Percentiles rank a stretch among this genome's conserved stretches.
phyloP scores from a whole-genome alignment of 345 rosid species.

The Gossypium sturtianum region DNA sequence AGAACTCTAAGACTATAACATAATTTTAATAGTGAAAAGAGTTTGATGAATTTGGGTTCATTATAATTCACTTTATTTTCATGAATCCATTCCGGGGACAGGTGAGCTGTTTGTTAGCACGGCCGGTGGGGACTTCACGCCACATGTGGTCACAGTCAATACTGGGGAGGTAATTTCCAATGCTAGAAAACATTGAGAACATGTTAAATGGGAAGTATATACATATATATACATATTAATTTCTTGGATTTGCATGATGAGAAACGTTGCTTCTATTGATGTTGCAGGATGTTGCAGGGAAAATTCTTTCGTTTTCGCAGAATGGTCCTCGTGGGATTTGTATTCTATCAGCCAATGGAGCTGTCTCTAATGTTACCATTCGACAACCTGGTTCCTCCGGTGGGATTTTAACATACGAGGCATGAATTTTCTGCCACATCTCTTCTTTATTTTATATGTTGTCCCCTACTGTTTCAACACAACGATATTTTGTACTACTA shows the following conservation, averaged over 20 bases:
- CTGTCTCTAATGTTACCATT: conserved; percentile 53
- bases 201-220: too few relatives aligned
- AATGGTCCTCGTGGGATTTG: conserved; percentile 54
- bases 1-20: too few relatives aligned
- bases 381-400: conserved; percentile 44
- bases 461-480: neutral
- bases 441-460: neutral
- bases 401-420: conserved; percentile 18
- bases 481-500: neutral
- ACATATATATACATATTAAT: too few relatives aligned
- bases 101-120: conserved; percentile 41
- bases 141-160: conserved; percentile 45
- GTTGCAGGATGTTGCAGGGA: conserved; percentile 58
- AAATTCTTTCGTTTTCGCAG: conserved; percentile 42
- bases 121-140: conserved; percentile 65
- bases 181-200: too few relatives aligned
- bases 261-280: too few relatives aligned
- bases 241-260: too few relatives aligned
- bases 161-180: conserved; percentile 48
- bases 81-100: conserved; percentile 7
- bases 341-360: conserved; percentile 64
- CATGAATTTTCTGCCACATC: neutral
- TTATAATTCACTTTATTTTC: too few relatives aligned
- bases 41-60: too few relatives aligned
- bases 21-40: too few relatives aligned